Evolutionary conservation across 208 protist genomes (phyloP), one percentile per base, ranked within the genome.

Genomic region (Trypanosoma lewisi): DNA sequence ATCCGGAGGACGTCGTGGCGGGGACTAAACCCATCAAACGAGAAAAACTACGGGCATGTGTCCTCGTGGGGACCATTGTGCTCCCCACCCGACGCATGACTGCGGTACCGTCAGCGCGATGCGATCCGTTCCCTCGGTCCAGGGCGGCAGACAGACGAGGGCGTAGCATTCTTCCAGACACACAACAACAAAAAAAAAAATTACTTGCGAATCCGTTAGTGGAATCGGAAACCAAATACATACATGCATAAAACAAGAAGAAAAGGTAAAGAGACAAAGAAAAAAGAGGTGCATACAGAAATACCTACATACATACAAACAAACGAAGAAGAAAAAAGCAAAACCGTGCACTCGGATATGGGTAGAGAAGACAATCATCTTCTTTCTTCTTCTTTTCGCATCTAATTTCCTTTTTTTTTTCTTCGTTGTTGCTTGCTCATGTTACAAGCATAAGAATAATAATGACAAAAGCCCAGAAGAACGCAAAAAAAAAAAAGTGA

Each of bases 351-450:
- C n/a, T n/a, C n/a, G n/a, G n/a, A n/a, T n/a, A n/a, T n/a, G n/a
- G n/a, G n/a, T n/a, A n/a, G n/a, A n/a, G n/a, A n/a, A n/a, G n/a
- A n/a, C n/a, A n/a, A n/a, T 31, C 28, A 33, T 30, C 28, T 50
- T 37, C 52, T 63, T 21, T n/a, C 25, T 65, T 70, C 52, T 75
- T 65, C 6, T 31, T 65, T 64, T 70, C 9, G 41, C 50, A 45
- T 59, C 19, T 39, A 11, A 31, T 12, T 51, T 45, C 8, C 48
- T 23, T 44, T 44, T 44, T 44, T 58, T 42, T 58, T 58, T 42
- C 25, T 23, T 58, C 44, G 14, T 27, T n/a, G n/a, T n/a, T n/a
- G n/a, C n/a, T n/a, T n/a, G n/a, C n/a, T n/a, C n/a, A n/a, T n/a
- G n/a, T n/a, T n/a, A n/a, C n/a, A n/a, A 41, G 7, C 9, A 41